phyloP scores from a whole-genome alignment of 352 stramenopile species.

The Thalassiosira pacifica region DNA sequence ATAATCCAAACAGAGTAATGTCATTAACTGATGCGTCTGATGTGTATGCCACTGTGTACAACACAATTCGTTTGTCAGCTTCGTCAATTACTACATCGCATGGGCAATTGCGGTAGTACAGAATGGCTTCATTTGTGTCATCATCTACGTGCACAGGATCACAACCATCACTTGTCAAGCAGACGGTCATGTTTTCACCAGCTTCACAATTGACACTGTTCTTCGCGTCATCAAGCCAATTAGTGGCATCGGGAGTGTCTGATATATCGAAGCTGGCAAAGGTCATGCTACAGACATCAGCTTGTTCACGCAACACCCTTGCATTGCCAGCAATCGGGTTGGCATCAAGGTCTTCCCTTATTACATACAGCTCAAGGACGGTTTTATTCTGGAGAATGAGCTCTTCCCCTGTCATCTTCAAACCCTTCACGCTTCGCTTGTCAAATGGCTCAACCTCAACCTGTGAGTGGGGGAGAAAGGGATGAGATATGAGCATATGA shows the following conservation, averaged over 20 bases:
- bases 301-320: constrained; percentile 17
- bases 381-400: constrained; percentile 17
- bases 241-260: constrained; percentile 7
- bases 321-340: constrained; percentile 57
- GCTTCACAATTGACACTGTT: constrained; percentile 12
- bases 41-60: no score
- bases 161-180: constrained; percentile 1
- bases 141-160: not conserved
- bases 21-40: no score
- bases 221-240: not conserved
- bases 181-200: not conserved
- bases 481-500: not conserved
- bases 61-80: no score
- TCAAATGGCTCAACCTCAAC: constrained; percentile 43
- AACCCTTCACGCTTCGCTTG: constrained; percentile 39
- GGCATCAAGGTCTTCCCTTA: constrained; percentile 27
- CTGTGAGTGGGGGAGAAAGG: not conserved
- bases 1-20: no score
- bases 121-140: constrained; percentile 3
- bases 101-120: not conserved
- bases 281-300: constrained; percentile 31
- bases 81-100: not conserved
- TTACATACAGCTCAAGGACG: constrained; percentile 53
- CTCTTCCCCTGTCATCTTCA: constrained; percentile 20
- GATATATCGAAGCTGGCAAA: constrained; percentile 5